Evolutionary conservation across 768 basidiomycete genomes (phyloP).

Genomic region (Leccinellum albellum): DNA sequence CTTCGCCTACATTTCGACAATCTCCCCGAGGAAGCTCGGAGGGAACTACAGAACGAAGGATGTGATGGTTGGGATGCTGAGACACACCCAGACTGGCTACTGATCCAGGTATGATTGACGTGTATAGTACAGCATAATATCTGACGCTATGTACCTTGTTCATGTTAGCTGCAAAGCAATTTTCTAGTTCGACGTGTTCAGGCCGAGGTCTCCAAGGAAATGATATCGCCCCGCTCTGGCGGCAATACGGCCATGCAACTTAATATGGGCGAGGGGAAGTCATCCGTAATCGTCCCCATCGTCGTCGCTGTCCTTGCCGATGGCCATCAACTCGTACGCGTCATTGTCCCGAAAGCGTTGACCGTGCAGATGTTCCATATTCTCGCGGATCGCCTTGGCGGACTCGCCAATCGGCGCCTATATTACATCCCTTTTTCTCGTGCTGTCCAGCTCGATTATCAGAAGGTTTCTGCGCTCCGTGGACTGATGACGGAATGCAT

Average conservation of each 20-base stretch:
- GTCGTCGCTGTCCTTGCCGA: constrained; percentile 24
- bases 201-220: constrained; percentile 26
- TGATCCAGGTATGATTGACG: constrained; percentile 38
- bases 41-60: constrained; percentile 23
- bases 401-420: constrained; percentile 32
- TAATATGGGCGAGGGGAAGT: constrained; percentile 24
- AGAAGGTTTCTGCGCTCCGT: background rate
- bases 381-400: constrained; percentile 29
- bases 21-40: constrained; percentile 30
- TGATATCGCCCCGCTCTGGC: constrained; percentile 27
- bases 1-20: constrained; percentile 17
- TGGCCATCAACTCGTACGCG: constrained; percentile 27
- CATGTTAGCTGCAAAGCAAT: constrained; percentile 26
- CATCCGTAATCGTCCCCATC: constrained; percentile 37
- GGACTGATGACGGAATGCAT: constrained; percentile 29
- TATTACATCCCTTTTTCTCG: constrained; percentile 33
- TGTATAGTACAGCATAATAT: background rate
- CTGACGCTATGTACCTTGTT: constrained; percentile 1
- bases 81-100: constrained; percentile 35
- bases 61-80: constrained; percentile 17
- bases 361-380: constrained; percentile 30
- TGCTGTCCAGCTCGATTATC: constrained; percentile 4
- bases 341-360: constrained; percentile 24
- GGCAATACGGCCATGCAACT: constrained; percentile 43
- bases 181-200: constrained; percentile 10